Evolutionary conservation across 345 rosid genomes (phyloP).

Genomic region (Gossypium ekmanianum): DNA sequence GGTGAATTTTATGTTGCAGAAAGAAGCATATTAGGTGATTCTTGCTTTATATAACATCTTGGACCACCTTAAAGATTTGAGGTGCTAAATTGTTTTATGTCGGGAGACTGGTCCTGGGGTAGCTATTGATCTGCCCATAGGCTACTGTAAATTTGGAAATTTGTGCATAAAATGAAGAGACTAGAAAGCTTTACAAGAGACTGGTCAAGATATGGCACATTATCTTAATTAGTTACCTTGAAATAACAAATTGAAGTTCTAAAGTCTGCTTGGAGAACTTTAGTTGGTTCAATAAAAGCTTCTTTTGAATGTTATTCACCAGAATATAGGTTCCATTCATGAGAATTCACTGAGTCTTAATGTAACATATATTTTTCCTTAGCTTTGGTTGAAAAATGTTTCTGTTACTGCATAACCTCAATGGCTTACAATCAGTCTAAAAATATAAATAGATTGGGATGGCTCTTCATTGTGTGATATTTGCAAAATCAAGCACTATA

Average conservation of each 20-base stretch:
- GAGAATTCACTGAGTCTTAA: neutral
- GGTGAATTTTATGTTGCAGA: conserved; percentile 34
- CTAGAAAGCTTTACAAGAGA: neutral
- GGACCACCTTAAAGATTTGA: neutral
- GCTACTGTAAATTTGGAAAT: conserved; percentile 3
- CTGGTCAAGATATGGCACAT: neutral
- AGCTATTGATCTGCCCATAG: neutral
- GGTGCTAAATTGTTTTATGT: neutral
- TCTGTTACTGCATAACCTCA: neutral
- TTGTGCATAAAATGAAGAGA: conserved; percentile 1
- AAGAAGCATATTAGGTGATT: conserved; percentile 2
- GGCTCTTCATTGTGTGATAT: no score
- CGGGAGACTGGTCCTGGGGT: neutral
- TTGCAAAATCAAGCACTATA: no score
- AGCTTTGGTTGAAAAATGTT: neutral
- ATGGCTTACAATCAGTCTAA: neutral
- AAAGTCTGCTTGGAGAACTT: conserved; percentile 2
- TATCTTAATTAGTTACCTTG: neutral
- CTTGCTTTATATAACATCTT: neutral
- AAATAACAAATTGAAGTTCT: neutral
- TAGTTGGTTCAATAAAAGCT: neutral
- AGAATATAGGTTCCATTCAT: neutral
- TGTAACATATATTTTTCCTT: neutral
- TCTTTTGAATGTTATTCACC: conserved; percentile 2
- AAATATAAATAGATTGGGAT: no score